These are phyloP conservation scores for Amanita phalloides DNA, from an alignment of 768 basidiomycete species.

Conservation along the genomic window DNA sequence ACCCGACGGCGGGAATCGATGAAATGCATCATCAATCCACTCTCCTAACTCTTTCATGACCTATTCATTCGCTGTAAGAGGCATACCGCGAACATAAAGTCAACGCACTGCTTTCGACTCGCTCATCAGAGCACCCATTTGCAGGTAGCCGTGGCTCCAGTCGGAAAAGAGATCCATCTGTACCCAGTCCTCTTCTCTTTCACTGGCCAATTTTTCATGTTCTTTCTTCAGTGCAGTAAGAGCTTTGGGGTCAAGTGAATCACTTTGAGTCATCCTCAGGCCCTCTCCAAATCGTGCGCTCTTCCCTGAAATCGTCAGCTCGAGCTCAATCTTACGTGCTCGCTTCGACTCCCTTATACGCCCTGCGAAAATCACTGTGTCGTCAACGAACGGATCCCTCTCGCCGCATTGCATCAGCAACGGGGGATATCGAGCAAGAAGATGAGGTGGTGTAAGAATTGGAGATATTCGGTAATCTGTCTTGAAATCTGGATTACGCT, in stretches of 20 bases:
- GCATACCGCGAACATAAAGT: background rate
- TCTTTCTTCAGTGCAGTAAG: slow-evolving; percentile 41
- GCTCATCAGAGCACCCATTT: slow-evolving; percentile 82
- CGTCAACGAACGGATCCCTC: slow-evolving; percentile 91
- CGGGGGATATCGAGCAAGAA: slow-evolving; percentile 91
- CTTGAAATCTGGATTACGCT: slow-evolving; percentile 87
- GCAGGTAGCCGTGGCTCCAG: slow-evolving; percentile 96
- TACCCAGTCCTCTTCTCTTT: slow-evolving; percentile 92
- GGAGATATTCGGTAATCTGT: slow-evolving; percentile 96
- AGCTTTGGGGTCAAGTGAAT: slow-evolving; percentile 18
- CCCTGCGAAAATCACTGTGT: slow-evolving; percentile 94
- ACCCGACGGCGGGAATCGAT: background rate
- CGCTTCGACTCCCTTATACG: slow-evolving; percentile 93
- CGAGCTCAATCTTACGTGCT: slow-evolving; percentile 64
- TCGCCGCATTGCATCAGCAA: slow-evolving; percentile 93
- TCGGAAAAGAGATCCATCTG: slow-evolving; percentile 88
- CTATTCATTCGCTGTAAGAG: slow-evolving; percentile 8
- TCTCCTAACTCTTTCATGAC: slow-evolving; percentile 58
- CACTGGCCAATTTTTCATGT: slow-evolving; percentile 44
- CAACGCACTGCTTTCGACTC: slow-evolving; percentile 56
- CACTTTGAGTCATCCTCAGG: slow-evolving; percentile 47
- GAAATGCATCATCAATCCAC: slow-evolving; percentile 83
- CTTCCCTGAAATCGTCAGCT: slow-evolving; percentile 47
- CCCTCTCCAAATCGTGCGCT: slow-evolving; percentile 53
- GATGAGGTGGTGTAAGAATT: slow-evolving; percentile 71